Evolutionary conservation across 768 basidiomycete species (phyloP), one percentile per base, ranked within the genome.

Genomic region (Leccinum barrowsii): DNA sequence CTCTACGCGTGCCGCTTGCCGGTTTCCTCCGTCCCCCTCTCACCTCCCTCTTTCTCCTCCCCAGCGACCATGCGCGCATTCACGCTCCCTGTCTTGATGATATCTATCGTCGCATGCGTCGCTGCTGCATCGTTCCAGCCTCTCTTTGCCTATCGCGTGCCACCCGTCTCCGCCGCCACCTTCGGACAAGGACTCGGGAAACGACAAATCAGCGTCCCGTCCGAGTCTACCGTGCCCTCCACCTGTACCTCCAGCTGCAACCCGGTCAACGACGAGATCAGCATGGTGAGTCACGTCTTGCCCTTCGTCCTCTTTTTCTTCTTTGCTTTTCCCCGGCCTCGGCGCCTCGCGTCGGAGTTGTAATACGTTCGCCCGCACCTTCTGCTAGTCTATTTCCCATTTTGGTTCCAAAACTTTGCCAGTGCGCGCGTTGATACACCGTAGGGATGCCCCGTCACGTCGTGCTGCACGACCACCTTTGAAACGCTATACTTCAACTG

Each of bases 401-500:
- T 13, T 40, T 22, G 10, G 17, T 30, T 24, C 48, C 28, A 10
- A 13, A 17, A 17, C 22, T 10, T 13, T 22, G 30, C 30, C 10
- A 26, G 30, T 30, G 22, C 34, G 11, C 30, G 48, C 21, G 51
- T 55, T 65, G 32, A 64, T 32, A 48, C 26, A 15, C 7, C 17
- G 21, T n/a, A 74, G 71, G 70, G 67, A 56, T 74, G 70, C 21
- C 70, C 71, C 4, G 44, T 58, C 46, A 64, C 64, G 1, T 57
- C 61, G 21, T 82, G 81, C 56, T 82, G 81, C 63, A 69, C 75
- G 5, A 56, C 67, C 11, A 62, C 59, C 5, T 82, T 80, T 56
- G 74, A 77, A 57, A 69, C 62, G 0, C 55, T 60, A 4, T 80
- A 77, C 63, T 80, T 73, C 67, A 66, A 74, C 49, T 82, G 81